Evolutionary conservation across 169 alveolate species (phyloP), one percentile per base, ranked within the genome.

Genomic region (Eimeria sp.): DNA sequence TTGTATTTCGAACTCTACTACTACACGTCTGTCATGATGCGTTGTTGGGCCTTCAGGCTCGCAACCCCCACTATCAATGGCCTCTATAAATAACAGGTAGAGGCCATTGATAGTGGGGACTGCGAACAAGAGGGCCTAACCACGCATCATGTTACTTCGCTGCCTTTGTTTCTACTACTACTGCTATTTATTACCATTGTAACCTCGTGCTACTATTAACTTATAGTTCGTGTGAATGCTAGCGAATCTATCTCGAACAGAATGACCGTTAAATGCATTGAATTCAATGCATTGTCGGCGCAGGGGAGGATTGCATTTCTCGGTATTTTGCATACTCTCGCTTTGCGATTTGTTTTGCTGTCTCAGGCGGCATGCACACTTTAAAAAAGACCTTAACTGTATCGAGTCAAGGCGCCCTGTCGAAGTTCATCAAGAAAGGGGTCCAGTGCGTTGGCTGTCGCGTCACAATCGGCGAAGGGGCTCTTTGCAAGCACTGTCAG

Each of bases 381-480:
- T 54, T 61, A 63, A 95, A 86, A 94, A 51, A 70, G n/a, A 87
- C 95, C 11, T 61, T 87, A 47, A 80, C 45, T 27, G 65, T 80
- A 18, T 51, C 97, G 43, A 82, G 92, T 34, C 73, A 51, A 30
- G 96, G 96, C 70, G 96, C 96, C 57, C 40, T 94, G 72, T 34
- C 96, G 7, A 99, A 98, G 96, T 99, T 99, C 97, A 97, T 99
- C 67, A 98, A 98, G 90, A 98, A 98, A 84, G 97, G 98, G 45
- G 97, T 98, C 76, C 98, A 99, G 83, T 99, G 99, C 87, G 94
- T 99, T 58, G 98, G 98, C 45, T 99, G 99, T 92, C 98, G 98
- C 88, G 98, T 98, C n/a, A 98, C 98, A 5, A 98, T 99, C 6
- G 96, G 96, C 22, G 98, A 98, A 34, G 98, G 98, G 2, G 95